Conservation (phyloP, 2,329 filamentous ascomycete species). For the Talaromyces sp. region DNA sequence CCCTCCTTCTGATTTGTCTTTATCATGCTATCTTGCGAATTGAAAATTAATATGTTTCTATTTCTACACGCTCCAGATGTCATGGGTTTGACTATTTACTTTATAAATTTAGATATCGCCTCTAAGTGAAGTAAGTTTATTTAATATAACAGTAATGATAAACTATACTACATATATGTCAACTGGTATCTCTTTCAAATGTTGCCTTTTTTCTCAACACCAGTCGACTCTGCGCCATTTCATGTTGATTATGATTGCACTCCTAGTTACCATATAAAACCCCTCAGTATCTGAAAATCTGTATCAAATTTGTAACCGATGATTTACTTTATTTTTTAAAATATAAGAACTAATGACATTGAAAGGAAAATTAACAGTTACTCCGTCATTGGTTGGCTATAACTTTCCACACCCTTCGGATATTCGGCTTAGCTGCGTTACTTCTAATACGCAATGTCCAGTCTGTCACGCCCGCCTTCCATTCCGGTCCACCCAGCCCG, state of each 20-base stretch:
- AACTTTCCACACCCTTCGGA: background rate
- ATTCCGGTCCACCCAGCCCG: background rate
- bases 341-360: background rate
- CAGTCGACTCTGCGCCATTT: no score
- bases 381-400: background rate
- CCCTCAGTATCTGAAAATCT: background rate
- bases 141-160: no score
- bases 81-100: no score
- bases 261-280: background rate
- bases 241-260: background rate
- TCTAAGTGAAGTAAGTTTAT: background rate
- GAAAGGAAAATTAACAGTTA: background rate
- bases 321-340: background rate
- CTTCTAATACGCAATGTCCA: background rate
- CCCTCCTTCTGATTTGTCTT: background rate
- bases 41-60: background rate
- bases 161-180: no score
- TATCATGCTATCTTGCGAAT: background rate
- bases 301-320: background rate
- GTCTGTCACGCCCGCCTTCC: background rate
- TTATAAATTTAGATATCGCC: no score
- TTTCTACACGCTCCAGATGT: background rate
- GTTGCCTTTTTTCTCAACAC: no score
- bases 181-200: no score
- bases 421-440: conserved; percentile 2